Evolutionary conservation across 257 asterid genomes (phyloP).

Genomic region (Knoxia roxburghii): DNA sequence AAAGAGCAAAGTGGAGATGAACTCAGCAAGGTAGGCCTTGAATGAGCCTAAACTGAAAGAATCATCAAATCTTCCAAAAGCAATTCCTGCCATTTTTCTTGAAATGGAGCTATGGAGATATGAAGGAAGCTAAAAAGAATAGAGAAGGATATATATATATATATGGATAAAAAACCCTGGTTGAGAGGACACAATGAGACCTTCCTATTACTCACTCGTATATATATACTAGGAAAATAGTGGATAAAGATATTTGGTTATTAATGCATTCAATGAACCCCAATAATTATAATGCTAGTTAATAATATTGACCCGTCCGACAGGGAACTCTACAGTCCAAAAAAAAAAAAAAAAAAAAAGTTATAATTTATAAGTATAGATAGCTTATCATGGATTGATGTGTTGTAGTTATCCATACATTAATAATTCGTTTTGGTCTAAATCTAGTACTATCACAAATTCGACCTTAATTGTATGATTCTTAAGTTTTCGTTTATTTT

Average conservation of each 20-base stretch:
- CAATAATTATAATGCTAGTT: not conserved
- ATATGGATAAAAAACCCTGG: not conserved
- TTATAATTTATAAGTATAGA: too few relatives aligned
- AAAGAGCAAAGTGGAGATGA: slow-evolving; percentile 92
- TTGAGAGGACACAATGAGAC: slow-evolving; percentile 16
- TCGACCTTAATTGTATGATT: too few relatives aligned
- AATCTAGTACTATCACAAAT: too few relatives aligned
- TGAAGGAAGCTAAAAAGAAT: not conserved
- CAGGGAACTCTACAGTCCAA: not conserved
- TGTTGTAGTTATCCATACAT: too few relatives aligned
- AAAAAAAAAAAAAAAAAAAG: too few relatives aligned
- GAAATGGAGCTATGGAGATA: too few relatives aligned
- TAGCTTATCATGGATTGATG: too few relatives aligned
- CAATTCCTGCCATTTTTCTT: slow-evolving; percentile 56
- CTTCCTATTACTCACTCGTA: slow-evolving; percentile 24
- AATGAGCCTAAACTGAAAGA: slow-evolving; percentile 53
- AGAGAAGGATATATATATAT: not conserved
- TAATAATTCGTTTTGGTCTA: too few relatives aligned
- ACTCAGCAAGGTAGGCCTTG: slow-evolving; percentile 88
- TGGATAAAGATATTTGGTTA: not conserved
- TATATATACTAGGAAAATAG: slow-evolving; percentile 28
- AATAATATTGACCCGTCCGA: not conserved
- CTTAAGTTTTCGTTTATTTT: too few relatives aligned
- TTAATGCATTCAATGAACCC: not conserved
- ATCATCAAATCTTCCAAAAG: slow-evolving; percentile 76